These are phyloP conservation scores for Pulveroboletus sp. DNA, from an alignment of 768 basidiomycete genomes.

Conservation along the genomic window DNA sequence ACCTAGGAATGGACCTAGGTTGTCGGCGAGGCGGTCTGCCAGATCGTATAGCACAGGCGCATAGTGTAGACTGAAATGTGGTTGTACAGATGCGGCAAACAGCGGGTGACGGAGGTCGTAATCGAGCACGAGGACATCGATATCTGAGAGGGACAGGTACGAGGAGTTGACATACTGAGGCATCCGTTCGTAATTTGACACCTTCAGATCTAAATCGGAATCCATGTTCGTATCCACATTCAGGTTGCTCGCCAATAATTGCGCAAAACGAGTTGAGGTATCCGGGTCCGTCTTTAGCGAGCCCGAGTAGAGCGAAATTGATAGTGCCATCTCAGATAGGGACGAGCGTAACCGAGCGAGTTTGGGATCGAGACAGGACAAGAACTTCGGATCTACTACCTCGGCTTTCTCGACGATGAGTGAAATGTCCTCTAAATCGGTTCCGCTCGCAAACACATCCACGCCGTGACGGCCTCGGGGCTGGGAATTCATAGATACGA, in stretches of 20 bases:
- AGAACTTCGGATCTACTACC: constrained; percentile 12
- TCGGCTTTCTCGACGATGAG: constrained; percentile 2
- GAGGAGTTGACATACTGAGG: constrained; percentile 15
- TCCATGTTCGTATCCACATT: neutral
- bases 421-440: neutral
- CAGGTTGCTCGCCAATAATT: constrained; percentile 14
- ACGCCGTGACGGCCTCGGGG: constrained; percentile 7
- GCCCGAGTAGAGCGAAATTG: constrained; percentile 7
- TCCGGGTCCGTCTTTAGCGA: neutral
- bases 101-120: constrained; percentile 52
- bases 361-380: constrained; percentile 21
- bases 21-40: constrained; percentile 35
- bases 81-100: constrained; percentile 23
- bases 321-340: constrained; percentile 4
- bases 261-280: constrained; percentile 14
- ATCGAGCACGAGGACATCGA: constrained; percentile 49
- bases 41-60: constrained; percentile 41
- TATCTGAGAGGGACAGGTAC: constrained; percentile 20
- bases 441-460: neutral
- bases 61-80: constrained; percentile 37
- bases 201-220: constrained; percentile 5
- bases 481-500: constrained; percentile 34
- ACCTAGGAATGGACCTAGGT: constrained; percentile 40
- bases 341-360: constrained; percentile 13
- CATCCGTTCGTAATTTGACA: constrained; percentile 10